Evolutionary conservation across 2,329 filamentous ascomycete species (phyloP), one percentile per base, ranked within the genome.

Genomic region (Helicocarpus griseus): DNA sequence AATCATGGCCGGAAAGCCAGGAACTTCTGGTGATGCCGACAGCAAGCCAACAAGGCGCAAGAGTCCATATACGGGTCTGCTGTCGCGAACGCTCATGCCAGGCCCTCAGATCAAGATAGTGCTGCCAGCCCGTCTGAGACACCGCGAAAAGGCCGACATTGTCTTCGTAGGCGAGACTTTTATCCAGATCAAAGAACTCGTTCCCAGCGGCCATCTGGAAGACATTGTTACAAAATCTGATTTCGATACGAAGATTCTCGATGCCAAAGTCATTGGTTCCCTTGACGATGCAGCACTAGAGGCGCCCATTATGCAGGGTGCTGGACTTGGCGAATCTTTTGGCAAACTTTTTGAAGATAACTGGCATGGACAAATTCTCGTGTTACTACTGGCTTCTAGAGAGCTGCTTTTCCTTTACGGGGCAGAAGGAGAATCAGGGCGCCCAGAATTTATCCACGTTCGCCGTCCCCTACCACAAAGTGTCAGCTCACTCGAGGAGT

Each of bases 131-230:
- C 81, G 84, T 54, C 74, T 97, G 53, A 79, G 90, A 53, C 83
- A 83, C 51, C 74, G 76, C 48, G 69, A 76, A 40, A 75, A 82
- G 54, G 89, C 93, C 59, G 90, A 97, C 70, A 81, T 96, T 56
- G 84, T 90, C 35, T 89, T 95, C 60, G 78, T 98, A 52, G 87
- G 89, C 50, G 86, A 95, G 58, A 79, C 86, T 56, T 87, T 82
- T 59, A 78, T 98, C 41, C 85, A 91, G 58, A 81, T 97, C 56
- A 86, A 83, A 60, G 86, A 95, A 65, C 78, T 93, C 21, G 60
- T 69, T 2, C 74, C 76, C 4, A 80, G 86, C 62, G 83, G 83
- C 1, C 83, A 86, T 60, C 76, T 95, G 22, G 80, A 83, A 57
- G 82, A 89, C 61, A 74, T 95, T n/a, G 75, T 79, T n/a, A 79